phyloP scores from a whole-genome alignment of 306 rosid genomes.

The Quercus glauca region DNA sequence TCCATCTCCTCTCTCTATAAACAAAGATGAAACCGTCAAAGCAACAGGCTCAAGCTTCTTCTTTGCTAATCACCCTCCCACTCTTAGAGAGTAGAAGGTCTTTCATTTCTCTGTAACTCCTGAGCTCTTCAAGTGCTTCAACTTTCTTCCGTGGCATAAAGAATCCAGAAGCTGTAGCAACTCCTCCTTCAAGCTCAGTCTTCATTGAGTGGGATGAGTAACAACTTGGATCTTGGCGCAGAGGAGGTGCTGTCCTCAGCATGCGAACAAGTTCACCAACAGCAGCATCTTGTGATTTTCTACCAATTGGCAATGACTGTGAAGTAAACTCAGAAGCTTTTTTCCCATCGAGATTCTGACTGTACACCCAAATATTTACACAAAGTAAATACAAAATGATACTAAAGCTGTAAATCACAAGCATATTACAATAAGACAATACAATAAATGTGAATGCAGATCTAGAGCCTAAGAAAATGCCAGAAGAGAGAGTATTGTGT shows the following conservation, averaged over 20 bases:
- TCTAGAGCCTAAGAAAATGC: too few relatives aligned
- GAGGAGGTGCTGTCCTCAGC: constrained; percentile 87
- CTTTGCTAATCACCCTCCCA: constrained; percentile 38
- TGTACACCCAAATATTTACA: constrained; percentile 28
- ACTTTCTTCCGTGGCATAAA: constrained; percentile 48
- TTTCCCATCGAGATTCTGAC: constrained; percentile 45
- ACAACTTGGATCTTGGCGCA: constrained; percentile 67
- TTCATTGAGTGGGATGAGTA: constrained; percentile 56
- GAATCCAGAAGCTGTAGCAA: constrained; percentile 60
- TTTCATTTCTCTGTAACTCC: constrained; percentile 50
- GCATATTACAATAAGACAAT: not conserved
- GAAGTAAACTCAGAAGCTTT: constrained; percentile 36
- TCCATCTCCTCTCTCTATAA: not conserved
- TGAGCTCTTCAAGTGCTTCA: constrained; percentile 58
- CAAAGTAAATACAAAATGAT: constrained; percentile 14
- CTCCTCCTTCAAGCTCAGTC: constrained; percentile 54
- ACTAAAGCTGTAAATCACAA: constrained; percentile 9
- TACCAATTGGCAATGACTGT: constrained; percentile 35
- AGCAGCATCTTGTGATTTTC: constrained; percentile 84
- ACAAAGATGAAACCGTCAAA: constrained; percentile 1
- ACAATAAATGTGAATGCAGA: not conserved
- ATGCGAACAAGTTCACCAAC: constrained; percentile 83
- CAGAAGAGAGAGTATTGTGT: not conserved
- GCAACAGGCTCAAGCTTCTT: constrained; percentile 30
- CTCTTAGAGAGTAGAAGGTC: constrained; percentile 53